Evolutionary conservation across 2,329 filamentous ascomycete genomes (phyloP).

Genomic region (Neonectria ditissima): DNA sequence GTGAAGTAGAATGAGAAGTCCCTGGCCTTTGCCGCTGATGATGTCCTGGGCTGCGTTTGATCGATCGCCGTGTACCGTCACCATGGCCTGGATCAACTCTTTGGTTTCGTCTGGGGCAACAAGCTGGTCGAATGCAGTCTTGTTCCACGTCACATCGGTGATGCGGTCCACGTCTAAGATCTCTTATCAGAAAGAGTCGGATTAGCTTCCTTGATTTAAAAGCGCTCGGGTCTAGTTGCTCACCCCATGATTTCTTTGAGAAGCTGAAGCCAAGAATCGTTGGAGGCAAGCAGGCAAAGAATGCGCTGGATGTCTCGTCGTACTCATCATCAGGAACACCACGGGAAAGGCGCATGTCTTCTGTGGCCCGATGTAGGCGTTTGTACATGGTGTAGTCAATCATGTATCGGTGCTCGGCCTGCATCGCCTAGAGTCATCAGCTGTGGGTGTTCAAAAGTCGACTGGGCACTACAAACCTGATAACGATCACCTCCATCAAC

Average conservation of each 20-base stretch:
- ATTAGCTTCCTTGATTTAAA: neutral
- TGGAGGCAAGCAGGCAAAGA: constrained; percentile 6
- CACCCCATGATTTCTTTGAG: constrained; percentile 25
- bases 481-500: neutral
- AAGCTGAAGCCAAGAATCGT: constrained; percentile 23
- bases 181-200: neutral
- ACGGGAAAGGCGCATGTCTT: neutral
- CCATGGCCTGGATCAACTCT: constrained; percentile 23
- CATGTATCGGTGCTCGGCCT: constrained; percentile 25
- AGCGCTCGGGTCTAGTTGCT: neutral
- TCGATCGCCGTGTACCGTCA: constrained; percentile 22
- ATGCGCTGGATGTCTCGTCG: neutral
- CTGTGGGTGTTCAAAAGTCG: no score
- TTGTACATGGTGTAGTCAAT: constrained; percentile 27
- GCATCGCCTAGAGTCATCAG: neutral
- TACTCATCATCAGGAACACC: no score
- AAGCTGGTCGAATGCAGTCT: constrained; percentile 24
- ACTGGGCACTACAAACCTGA: neutral
- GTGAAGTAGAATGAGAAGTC: constrained; percentile 19
- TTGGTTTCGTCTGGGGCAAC: constrained; percentile 22
- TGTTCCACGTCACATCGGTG: constrained; percentile 30
- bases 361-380: neutral
- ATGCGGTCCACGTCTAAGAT: constrained; percentile 1
- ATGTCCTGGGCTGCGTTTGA: constrained; percentile 15
- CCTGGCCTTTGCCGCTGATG: constrained; percentile 19